Percentiles rank a stretch among this genome's conserved stretches.
Evolutionary conservation across 805 yeast species (phyloP).

Genomic region (Schwanniomyces occidentalis): DNA sequence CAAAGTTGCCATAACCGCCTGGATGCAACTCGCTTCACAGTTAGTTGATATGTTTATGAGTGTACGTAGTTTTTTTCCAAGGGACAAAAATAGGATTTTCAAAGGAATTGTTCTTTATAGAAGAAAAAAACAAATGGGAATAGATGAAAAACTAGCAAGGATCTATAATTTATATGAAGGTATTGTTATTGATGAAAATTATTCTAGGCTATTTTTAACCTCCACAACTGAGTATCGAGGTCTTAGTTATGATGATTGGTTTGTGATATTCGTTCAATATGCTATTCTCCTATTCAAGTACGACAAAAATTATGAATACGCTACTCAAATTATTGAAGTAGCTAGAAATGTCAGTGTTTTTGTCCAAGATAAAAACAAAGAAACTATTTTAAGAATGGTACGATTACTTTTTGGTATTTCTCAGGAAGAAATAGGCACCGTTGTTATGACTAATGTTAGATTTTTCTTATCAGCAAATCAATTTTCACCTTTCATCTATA

Average conservation of each 20-base stretch:
- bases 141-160: slow-evolving; percentile 73
- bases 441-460: slow-evolving; percentile 59
- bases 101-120: slow-evolving; percentile 66
- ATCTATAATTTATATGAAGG: slow-evolving; percentile 66
- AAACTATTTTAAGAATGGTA: slow-evolving; percentile 60
- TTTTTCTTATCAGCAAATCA: slow-evolving; percentile 66
- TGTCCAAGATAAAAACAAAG: slow-evolving; percentile 60
- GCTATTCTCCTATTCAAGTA: slow-evolving; percentile 65
- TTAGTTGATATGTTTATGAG: slow-evolving; percentile 79
- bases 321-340: slow-evolving; percentile 57
- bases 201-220: slow-evolving; percentile 37
- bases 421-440: slow-evolving; percentile 50
- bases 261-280: slow-evolving; percentile 76
- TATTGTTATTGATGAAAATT: slow-evolving; percentile 30
- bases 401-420: slow-evolving; percentile 57
- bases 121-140: slow-evolving; percentile 57
- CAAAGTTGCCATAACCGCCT: slow-evolving; percentile 63
- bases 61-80: slow-evolving; percentile 75
- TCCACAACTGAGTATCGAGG: slow-evolving; percentile 72
- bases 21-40: slow-evolving; percentile 84
- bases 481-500: slow-evolving; percentile 68
- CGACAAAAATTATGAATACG: slow-evolving; percentile 61
- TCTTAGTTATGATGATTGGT: slow-evolving; percentile 77
- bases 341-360: slow-evolving; percentile 82
- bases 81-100: slow-evolving; percentile 69